phyloP scores from a whole-genome alignment of 2,329 filamentous ascomycete species.

The Diaporthe velutina region DNA sequence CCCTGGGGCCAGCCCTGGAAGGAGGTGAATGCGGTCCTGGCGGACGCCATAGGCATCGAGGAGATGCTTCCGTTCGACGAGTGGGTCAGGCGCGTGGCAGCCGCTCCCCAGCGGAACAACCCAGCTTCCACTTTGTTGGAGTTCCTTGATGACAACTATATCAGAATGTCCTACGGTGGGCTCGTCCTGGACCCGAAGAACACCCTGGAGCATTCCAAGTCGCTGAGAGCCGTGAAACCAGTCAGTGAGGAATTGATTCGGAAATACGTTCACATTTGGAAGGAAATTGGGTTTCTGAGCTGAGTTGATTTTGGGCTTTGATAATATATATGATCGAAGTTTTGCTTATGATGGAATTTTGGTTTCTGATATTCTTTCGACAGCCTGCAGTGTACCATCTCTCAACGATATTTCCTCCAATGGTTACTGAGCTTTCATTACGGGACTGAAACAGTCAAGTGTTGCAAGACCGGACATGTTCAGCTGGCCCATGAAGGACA shows the following conservation, averaged over 20 bases:
- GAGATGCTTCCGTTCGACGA: background rate
- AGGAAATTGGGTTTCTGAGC: background rate
- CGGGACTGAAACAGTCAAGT: background rate
- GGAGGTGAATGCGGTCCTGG: background rate
- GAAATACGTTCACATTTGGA: background rate
- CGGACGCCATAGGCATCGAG: background rate
- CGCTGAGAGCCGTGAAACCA: background rate
- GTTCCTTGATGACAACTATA: background rate
- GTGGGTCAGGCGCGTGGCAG: background rate
- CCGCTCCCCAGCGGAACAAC: background rate
- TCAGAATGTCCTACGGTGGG: background rate
- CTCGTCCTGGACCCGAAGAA: background rate
- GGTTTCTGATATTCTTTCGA: background rate
- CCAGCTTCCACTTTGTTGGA: background rate
- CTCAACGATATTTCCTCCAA: background rate
- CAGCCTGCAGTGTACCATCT: too few species aligned
- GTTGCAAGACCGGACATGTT: background rate
- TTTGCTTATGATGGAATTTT: background rate
- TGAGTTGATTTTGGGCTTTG: background rate
- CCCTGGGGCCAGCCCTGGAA: slow-evolving; percentile 22
- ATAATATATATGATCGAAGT: background rate
- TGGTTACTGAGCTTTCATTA: background rate
- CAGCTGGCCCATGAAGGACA: too few species aligned
- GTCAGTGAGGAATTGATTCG: background rate
- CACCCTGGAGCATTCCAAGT: background rate